phyloP scores from a whole-genome alignment of 2,329 filamentous ascomycete genomes.

The Knufia petricola region DNA sequence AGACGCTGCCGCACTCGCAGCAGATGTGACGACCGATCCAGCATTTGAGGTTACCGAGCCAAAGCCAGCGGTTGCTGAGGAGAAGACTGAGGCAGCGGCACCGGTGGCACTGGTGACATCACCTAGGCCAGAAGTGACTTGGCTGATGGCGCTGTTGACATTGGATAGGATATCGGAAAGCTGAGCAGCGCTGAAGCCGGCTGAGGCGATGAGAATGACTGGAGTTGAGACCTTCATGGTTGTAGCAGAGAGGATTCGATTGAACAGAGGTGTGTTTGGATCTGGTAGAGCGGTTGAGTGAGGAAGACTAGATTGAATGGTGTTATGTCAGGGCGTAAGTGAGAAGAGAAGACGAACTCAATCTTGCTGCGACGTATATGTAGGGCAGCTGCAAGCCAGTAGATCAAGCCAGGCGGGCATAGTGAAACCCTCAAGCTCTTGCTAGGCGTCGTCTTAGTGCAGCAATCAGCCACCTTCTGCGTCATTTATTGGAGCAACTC shows the following conservation, averaged over 20 bases:
- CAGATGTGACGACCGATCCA: background rate
- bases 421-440: too few relatives aligned
- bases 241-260: background rate
- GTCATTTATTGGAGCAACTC: too few relatives aligned
- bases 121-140: background rate
- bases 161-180: background rate
- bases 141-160: background rate
- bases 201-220: slow-evolving; percentile 2
- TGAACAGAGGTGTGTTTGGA: background rate
- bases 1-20: background rate
- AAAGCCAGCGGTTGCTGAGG: background rate
- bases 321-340: background rate
- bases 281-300: background rate
- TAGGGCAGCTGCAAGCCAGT: background rate
- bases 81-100: background rate
- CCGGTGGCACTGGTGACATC: background rate
- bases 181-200: slow-evolving; percentile 1
- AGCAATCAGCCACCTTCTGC: too few relatives aligned
- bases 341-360: background rate
- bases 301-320: too few relatives aligned
- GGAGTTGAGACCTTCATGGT: slow-evolving; percentile 7
- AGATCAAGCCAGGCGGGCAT: too few relatives aligned
- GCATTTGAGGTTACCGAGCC: background rate
- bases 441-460: too few relatives aligned
- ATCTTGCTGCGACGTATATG: too few relatives aligned